Evolutionary conservation across 2,329 filamentous ascomycete genomes (phyloP), one percentile per base, ranked within the genome.

Genomic region (Paecilomyces sp.): DNA sequence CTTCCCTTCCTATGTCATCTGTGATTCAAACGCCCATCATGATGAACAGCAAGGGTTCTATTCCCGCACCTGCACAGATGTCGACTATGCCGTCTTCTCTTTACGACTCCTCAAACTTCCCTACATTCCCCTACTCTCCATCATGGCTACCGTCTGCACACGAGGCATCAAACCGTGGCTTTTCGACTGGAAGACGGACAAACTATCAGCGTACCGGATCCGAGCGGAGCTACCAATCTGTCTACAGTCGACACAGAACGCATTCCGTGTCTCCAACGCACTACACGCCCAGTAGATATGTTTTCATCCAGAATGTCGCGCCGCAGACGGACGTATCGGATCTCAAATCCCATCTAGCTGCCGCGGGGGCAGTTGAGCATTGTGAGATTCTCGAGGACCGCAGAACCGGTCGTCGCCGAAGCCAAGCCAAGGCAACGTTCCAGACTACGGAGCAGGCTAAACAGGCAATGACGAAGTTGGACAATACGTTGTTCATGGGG

Each of bases 391-490:
- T 67, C 7, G 58, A 67, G 1, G 66, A 68, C 34, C 59, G 64
- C 3, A 66, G 67, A 54, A 55, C 65, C 11, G 60, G 63, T 11
- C 60, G 64, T 24, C 66, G 64, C 15, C 65, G 65, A 58, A 62
- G 64, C 15, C 68, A 68, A 50, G 68, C 70, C 1, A 71, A 66
- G 7, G 68, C 71, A 3, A 71, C 69, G 2, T 72, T 76, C 61
- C 67, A 62, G 41, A 70, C 62, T 9, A 61, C 65, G 12, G 74
- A 76, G 0, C 73, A 75, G 34, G 75, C 75, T 3, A 70, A 70
- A 57, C 66, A 67, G n/a, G 72, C 71, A 12, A 66, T 74, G 22
- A 60, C 61, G 1, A 64, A 69, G 55, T 71, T 72, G 57, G 71
- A 77, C 60, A 73, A 72, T 33, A 61, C 68, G 15, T 60, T 62